Base-by-base conservation (phyloP, 1,139 yeast species). In the Suhomyces chickasaworum region DNA sequence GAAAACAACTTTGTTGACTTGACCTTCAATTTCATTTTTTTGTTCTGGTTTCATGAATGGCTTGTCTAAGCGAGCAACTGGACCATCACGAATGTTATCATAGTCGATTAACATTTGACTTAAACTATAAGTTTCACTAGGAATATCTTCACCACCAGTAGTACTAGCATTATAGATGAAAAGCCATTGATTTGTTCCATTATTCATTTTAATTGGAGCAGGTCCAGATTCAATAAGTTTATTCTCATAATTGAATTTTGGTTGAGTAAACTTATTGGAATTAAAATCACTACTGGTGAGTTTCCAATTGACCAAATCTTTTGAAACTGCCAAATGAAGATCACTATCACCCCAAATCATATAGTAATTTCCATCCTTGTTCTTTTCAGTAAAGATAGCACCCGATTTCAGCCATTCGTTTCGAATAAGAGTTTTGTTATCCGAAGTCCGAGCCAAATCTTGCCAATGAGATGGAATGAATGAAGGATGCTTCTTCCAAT, bases 331-430 rank as follows among this genome's bases (percentile, higher is more conserved):
- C 52, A 73, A 63, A 50, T 71, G 68, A 47, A 73, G 63, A 21
- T 67, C 65, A 16, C 68, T 63, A 52, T 74, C 78, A 9, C 78
- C 78, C 74, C 75, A 74, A 30, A 74, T 63, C 78, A 74, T 74
- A 50, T 71, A 71, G 53, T 69, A 73, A 39, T 64, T 62, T 5
- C 75, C 75, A 51, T 71, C 73, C 23, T 52, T 52, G 42, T 47
- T 35, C 38, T 49, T 59, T 42, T 72, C 72, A n/a, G 65, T 65
- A 53, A 74, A 71, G 0, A 74, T 56, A 1, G 77, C 77, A 0
- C 77, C 78, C 4, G 73, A 68, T 51, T 74, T 74, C 73, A 69
- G 73, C 78, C 78, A 73, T 20, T 63, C 65, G 29, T 58, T 49
- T 16, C 76, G 53, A 16, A 71, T 64, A 21, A 60, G 53, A 23